Percentiles rank a stretch among this genome's conserved stretches.
These are phyloP conservation scores for Nakataea oryzae DNA, from an alignment of 2,329 filamentous ascomycete species.

Conservation along the genomic window DNA sequence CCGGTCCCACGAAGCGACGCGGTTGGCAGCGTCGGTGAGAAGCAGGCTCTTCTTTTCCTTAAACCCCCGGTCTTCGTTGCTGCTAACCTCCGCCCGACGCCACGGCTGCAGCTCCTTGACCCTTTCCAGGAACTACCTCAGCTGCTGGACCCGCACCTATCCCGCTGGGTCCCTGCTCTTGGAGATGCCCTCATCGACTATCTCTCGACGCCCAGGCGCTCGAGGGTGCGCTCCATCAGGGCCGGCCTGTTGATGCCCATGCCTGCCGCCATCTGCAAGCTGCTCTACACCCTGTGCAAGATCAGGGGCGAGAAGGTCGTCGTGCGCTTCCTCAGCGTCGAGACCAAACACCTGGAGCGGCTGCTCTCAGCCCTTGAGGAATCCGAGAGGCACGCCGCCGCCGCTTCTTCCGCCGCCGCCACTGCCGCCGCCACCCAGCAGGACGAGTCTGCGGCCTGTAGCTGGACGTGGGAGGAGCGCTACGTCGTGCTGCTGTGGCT, in stretches of 20 bases:
- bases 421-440: background rate
- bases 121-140: constrained; percentile 94
- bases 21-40: constrained; percentile 34
- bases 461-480: constrained; percentile 73
- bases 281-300: constrained; percentile 90
- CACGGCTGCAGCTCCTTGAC: constrained; percentile 48
- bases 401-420: background rate
- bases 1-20: constrained; percentile 35
- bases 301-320: constrained; percentile 90
- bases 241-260: constrained; percentile 39
- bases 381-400: constrained; percentile 21
- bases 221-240: constrained; percentile 13
- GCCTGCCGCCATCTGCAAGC: constrained; percentile 60
- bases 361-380: constrained; percentile 67
- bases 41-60: background rate
- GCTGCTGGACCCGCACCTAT: constrained; percentile 75
- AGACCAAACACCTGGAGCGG: constrained; percentile 73
- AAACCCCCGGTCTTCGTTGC: background rate
- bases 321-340: constrained; percentile 81
- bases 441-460: constrained; percentile 1
- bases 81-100: background rate
- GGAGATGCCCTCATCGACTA: constrained; percentile 66
- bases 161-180: constrained; percentile 62
- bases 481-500: constrained; percentile 86
- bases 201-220: constrained; percentile 30